Evolutionary conservation across 192 early-diverging fungal genomes (phyloP).

Genomic region (Allomyces arbusculus): DNA sequence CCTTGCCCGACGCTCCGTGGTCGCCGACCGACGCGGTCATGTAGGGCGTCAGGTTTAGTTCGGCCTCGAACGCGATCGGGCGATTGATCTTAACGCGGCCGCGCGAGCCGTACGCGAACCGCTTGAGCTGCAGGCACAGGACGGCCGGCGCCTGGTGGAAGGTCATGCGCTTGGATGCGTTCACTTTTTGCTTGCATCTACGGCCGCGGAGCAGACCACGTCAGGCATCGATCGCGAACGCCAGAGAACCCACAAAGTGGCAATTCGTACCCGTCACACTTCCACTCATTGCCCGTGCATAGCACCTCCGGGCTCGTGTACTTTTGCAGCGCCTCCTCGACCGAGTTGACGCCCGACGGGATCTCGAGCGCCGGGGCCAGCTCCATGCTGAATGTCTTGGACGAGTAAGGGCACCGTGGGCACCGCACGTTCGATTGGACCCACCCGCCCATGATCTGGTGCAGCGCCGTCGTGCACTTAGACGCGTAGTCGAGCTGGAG

Average conservation of each 20-base stretch:
- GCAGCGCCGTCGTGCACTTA: conserved; percentile 52
- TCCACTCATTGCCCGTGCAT: conserved; percentile 47
- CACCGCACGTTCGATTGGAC: conserved; percentile 61
- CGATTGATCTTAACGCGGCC: conserved; percentile 41
- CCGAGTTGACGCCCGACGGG: conserved; percentile 22
- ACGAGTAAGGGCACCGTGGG: conserved; percentile 41
- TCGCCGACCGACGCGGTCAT: conserved; percentile 18
- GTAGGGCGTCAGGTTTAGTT: conserved; percentile 40
- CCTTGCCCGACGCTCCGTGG: not conserved
- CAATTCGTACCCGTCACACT: conserved; percentile 41
- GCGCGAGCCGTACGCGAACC: conserved; percentile 41
- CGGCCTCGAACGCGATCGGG: conserved; percentile 36
- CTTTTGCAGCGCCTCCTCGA: conserved; percentile 44
- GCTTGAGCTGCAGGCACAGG: conserved; percentile 62
- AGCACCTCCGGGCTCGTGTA: conserved; percentile 54
- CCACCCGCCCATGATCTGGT: conserved; percentile 69
- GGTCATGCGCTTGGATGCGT: conserved; percentile 62
- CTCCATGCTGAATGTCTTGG: conserved; percentile 54
- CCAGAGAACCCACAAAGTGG: not conserved
- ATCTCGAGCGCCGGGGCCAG: conserved; percentile 66
- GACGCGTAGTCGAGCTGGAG: conserved; percentile 44
- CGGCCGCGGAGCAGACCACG: too few relatives aligned
- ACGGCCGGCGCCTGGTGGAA: conserved; percentile 48
- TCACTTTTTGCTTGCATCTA: conserved; percentile 52
- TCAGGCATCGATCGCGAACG: not conserved